phyloP scores from a whole-genome alignment of 306 rosid genomes.

The Geum urbanum region DNA sequence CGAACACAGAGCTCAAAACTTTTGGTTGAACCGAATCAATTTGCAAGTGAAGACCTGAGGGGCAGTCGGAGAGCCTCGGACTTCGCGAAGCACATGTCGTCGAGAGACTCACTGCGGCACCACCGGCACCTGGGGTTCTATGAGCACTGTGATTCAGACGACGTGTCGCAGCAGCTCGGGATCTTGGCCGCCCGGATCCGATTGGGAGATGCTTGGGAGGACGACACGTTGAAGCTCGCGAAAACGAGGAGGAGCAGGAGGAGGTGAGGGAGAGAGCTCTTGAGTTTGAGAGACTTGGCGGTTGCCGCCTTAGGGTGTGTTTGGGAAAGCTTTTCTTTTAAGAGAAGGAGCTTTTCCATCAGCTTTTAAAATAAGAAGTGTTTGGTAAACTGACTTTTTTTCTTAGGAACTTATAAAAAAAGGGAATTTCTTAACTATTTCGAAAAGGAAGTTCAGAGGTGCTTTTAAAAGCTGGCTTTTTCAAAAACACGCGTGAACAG shows the following conservation, averaged over 20 bases:
- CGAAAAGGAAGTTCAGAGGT: too few relatives aligned
- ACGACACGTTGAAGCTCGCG: conserved; percentile 21
- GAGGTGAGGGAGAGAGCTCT: conserved; percentile 17
- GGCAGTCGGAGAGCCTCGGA: conserved; percentile 70
- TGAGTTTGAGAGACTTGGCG: neutral
- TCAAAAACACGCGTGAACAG: too few relatives aligned
- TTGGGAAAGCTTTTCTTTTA: too few relatives aligned
- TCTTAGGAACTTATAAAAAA: too few relatives aligned
- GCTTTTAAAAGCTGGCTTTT: too few relatives aligned
- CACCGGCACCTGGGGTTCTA: conserved; percentile 64
- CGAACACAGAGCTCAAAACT: neutral
- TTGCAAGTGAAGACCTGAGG: conserved; percentile 70
- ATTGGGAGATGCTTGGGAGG: conserved; percentile 27
- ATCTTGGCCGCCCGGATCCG: conserved; percentile 25
- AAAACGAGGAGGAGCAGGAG: conserved; percentile 33
- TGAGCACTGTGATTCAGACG: conserved; percentile 49
- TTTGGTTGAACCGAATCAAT: conserved; percentile 8
- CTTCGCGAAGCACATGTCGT: conserved; percentile 73
- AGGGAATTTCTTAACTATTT: too few relatives aligned
- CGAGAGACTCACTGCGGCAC: conserved; percentile 68
- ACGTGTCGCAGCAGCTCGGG: conserved; percentile 50
- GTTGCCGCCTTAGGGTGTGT: conserved; percentile 27
- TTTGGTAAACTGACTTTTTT: too few relatives aligned
- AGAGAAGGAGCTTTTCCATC: too few relatives aligned
- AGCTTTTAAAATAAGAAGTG: too few relatives aligned